These are phyloP conservation scores for Chaetomium fimeti DNA, from an alignment of 495 filamentous ascomycete species.

Conservation along the genomic window DNA sequence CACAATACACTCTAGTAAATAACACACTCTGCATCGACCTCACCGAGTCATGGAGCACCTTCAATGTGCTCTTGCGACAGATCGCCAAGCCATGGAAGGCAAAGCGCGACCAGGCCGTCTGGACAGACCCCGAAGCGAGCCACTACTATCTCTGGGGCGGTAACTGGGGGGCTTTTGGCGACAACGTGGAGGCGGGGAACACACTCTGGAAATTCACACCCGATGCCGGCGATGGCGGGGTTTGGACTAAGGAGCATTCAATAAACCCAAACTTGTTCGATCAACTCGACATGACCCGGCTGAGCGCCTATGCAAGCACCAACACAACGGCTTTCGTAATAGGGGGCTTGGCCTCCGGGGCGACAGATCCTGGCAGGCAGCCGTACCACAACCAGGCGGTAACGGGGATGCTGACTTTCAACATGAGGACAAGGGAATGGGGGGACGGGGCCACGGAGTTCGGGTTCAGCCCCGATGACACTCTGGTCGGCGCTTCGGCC, in stretches of 20 bases:
- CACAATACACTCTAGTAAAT: constrained; percentile 21
- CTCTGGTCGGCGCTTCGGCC: constrained; percentile 16
- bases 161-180: constrained; percentile 10
- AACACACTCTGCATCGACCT: constrained; percentile 41
- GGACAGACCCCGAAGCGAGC: constrained; percentile 30
- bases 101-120: constrained; percentile 30
- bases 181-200: constrained; percentile 19
- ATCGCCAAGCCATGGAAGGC: constrained; percentile 30
- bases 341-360: constrained; percentile 16
- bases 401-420: constrained; percentile 27
- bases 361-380: too few species aligned
- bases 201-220: constrained; percentile 38
- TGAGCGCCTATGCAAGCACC: constrained; percentile 14
- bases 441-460: constrained; percentile 17
- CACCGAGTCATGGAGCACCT: constrained; percentile 39
- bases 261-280: constrained; percentile 13
- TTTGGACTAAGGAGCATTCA: constrained; percentile 30
- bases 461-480: constrained; percentile 17
- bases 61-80: constrained; percentile 29
- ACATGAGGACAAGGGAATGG: constrained; percentile 25
- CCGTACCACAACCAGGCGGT: constrained; percentile 18
- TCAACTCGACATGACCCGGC: background rate
- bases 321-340: constrained; percentile 21
- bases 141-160: constrained; percentile 43
- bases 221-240: constrained; percentile 38